Evolutionary conservation across 1,139 yeast genomes (phyloP), one percentile per base, ranked within the genome.

Genomic region (Waltiozyma sp.): DNA sequence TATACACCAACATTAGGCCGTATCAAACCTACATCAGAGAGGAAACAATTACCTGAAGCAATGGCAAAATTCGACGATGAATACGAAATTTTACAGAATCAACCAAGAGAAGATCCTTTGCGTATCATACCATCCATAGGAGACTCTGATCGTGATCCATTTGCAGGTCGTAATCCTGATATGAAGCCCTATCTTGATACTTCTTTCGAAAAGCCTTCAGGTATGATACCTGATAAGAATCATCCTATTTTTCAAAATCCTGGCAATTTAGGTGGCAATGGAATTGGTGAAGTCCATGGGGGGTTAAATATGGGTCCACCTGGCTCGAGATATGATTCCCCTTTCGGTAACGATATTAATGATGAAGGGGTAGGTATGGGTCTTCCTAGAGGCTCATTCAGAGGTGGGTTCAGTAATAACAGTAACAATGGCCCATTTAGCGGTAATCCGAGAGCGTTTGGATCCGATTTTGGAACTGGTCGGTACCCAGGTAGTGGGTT

Each of bases 191-290:
- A 53, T 42, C 41, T 72, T 19, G 75, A 71, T 45, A 69, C 68
- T 1, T 41, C 56, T 3, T 42, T 53, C 1, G 9, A 19, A 18
- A 5, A 48, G 48, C 0, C 48, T 43, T 28, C 75, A 76, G 81
- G 81, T 0, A 75, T 77, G 82, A 61, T 72, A 47, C 78, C 80
- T 1, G 64, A 73, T 11, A 53, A 64, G 4, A 57, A 68, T 38
- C 80, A 75, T 52, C 80, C 80, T 1, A 47, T 76, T 10, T 75
- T 75, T 49, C 47, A 42, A 15, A 34, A 42, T 9, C 31, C 40
- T 21, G 23, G 23, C 8, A 21, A 21, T 21, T 47, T 46, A 40
- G 40, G 43, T 2, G 33, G 36, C 9, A n/a, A 11, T 13, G 19
- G 5, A 6, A 8, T n/a, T 19, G n/a, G 23, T 19, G 43, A 41